A percentile compares a stretch with the other conserved stretches of the same genome.
Evolutionary conservation across 2,329 filamentous ascomycete species (phyloP).

Genomic region (Zymoseptoria ardabiliae): DNA sequence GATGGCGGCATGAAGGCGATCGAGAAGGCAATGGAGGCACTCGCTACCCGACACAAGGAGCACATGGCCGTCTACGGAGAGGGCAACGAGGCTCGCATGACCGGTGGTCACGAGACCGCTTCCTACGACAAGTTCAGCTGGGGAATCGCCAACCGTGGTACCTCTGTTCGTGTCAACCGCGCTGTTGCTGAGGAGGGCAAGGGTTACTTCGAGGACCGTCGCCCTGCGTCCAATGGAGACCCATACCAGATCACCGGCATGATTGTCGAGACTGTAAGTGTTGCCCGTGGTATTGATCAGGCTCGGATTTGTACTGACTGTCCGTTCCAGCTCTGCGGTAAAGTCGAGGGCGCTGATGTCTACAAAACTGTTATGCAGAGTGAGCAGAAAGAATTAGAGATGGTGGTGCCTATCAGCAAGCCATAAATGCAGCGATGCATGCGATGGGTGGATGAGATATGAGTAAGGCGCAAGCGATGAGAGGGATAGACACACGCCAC

Average conservation of each 20-base stretch:
- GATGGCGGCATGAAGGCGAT: constrained; percentile 96
- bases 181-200: constrained; percentile 78
- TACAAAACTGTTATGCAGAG: constrained; percentile 29
- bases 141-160: constrained; percentile 92
- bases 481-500: not conserved
- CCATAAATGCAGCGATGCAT: constrained; percentile 23
- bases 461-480: not conserved
- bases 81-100: constrained; percentile 91
- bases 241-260: constrained; percentile 80
- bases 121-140: constrained; percentile 88
- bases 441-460: not conserved
- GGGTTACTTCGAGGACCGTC: constrained; percentile 77
- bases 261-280: constrained; percentile 61
- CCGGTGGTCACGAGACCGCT: constrained; percentile 89
- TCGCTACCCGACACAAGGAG: constrained; percentile 43
- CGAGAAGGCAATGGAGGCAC: constrained; percentile 61
- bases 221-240: constrained; percentile 72
- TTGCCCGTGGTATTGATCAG: not conserved
- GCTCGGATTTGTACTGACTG: not conserved
- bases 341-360: constrained; percentile 43
- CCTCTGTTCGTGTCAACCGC: constrained; percentile 86
- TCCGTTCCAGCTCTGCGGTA: constrained; percentile 36
- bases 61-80: constrained; percentile 87
- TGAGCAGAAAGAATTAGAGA: constrained; percentile 31
- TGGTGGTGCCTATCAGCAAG: constrained; percentile 27